Percentiles rank a stretch among this genome's conserved stretches.
These are phyloP conservation scores for Theileria parva DNA, from an alignment of 169 alveolate genomes.

Conservation along the genomic window DNA sequence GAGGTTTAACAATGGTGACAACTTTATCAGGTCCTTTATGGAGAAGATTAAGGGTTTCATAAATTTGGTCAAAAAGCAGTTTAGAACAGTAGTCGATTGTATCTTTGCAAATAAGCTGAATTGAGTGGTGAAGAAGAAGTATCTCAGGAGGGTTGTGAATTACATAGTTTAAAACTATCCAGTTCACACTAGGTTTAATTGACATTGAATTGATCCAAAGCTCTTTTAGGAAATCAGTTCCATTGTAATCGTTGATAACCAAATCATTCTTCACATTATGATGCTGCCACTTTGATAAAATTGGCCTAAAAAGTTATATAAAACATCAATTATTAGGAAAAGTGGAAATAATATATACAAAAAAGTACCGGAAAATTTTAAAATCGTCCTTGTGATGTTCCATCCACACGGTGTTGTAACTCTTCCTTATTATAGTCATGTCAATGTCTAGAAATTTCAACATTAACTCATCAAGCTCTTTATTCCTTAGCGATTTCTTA, in stretches of 20 bases:
- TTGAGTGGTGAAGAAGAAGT: conserved; percentile 68
- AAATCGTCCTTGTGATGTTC: conserved; percentile 37
- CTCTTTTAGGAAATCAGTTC: conserved; percentile 56
- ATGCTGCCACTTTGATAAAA: conserved; percentile 24
- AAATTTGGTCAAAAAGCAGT: conserved; percentile 73
- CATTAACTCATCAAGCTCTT: conserved; percentile 5
- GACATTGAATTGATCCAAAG: conserved; percentile 64
- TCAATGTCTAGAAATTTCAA: conserved; percentile 37
- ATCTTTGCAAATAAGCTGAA: conserved; percentile 66
- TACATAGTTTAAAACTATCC: conserved; percentile 76
- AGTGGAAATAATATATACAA: neutral
- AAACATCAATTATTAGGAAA: neutral
- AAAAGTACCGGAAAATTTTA: conserved; percentile 18
- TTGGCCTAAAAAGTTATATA: conserved; percentile 30
- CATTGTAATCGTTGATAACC: conserved; percentile 11
- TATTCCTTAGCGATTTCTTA: conserved; percentile 5
- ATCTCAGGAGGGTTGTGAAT: conserved; percentile 74
- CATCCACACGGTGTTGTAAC: conserved; percentile 27
- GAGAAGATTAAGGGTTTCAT: conserved; percentile 68
- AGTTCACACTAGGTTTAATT: conserved; percentile 66
- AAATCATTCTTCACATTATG: conserved; percentile 19
- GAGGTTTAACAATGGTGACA: neutral
- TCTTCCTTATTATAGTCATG: conserved; percentile 20
- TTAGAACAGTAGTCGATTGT: conserved; percentile 66
- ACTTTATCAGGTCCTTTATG: conserved; percentile 6